A percentile compares a stretch with the other conserved stretches of the same genome.
Conservation (phyloP, 768 basidiomycete species). For the Leccinum uliginosum region DNA sequence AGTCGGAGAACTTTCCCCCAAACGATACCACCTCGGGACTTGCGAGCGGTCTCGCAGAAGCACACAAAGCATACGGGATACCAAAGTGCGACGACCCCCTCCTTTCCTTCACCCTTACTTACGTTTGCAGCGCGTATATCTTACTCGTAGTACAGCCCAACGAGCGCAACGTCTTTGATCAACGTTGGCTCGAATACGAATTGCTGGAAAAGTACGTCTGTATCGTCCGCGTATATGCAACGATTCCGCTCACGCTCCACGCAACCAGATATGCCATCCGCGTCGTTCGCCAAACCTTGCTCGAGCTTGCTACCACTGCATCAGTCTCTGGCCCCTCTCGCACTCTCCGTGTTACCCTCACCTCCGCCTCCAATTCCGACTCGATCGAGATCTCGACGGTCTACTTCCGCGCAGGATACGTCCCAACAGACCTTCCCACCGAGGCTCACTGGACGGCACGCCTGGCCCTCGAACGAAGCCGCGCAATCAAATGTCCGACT, state of each 20-base stretch:
- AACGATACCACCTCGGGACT: slow-evolving; percentile 73
- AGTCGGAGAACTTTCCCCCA: slow-evolving; percentile 55
- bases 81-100: slow-evolving; percentile 37
- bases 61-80: slow-evolving; percentile 69
- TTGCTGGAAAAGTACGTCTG: slow-evolving; percentile 65
- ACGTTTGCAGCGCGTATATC: slow-evolving; percentile 44
- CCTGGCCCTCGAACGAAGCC: slow-evolving; percentile 71
- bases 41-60: slow-evolving; percentile 71
- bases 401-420: slow-evolving; percentile 90
- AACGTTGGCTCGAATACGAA: slow-evolving; percentile 83
- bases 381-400: slow-evolving; percentile 74
- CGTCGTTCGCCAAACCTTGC: slow-evolving; percentile 71
- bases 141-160: slow-evolving; percentile 86
- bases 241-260: neutral
- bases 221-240: neutral
- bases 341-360: slow-evolving; percentile 35
- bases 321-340: slow-evolving; percentile 44
- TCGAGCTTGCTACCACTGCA: slow-evolving; percentile 58
- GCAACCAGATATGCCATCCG: slow-evolving; percentile 63
- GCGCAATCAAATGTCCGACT: slow-evolving; percentile 89
- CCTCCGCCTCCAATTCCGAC: slow-evolving; percentile 6
- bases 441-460: slow-evolving; percentile 66
- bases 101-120: neutral
- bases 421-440: slow-evolving; percentile 74
- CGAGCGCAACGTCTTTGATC: slow-evolving; percentile 95